phyloP scores from a whole-genome alignment of 305 asterid genomes.

The Striga hermonthica region DNA sequence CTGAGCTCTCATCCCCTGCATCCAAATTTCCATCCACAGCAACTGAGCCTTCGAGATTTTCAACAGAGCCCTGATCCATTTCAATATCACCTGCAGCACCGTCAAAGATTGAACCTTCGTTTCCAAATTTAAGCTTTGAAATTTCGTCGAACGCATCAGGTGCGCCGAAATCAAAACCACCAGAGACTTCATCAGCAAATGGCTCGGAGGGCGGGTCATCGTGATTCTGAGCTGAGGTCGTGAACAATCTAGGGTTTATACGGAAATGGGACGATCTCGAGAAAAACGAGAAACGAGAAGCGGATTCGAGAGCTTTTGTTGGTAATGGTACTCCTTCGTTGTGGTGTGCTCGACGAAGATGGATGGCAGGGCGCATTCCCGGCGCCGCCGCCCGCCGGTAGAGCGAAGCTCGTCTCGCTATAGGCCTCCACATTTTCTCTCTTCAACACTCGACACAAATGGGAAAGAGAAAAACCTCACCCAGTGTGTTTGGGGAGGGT shows the following conservation, averaged over 20 bases:
- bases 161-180: slow-evolving; percentile 36
- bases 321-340: slow-evolving; percentile 23
- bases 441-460: slow-evolving; percentile 23
- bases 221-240: slow-evolving; percentile 38
- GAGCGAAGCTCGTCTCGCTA: slow-evolving; percentile 38
- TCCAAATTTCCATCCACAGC: slow-evolving; percentile 25
- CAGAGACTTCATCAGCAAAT: slow-evolving; percentile 24
- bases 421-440: slow-evolving; percentile 44
- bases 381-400: slow-evolving; percentile 33
- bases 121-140: slow-evolving; percentile 30
- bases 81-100: slow-evolving; percentile 30
- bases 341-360: slow-evolving; percentile 33
- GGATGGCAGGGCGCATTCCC: slow-evolving; percentile 23
- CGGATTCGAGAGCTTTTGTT: slow-evolving; percentile 30
- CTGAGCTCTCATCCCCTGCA: slow-evolving; percentile 34
- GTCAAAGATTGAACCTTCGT: slow-evolving; percentile 31
- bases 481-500: neutral
- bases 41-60: slow-evolving; percentile 24
- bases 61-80: slow-evolving; percentile 27
- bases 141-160: slow-evolving; percentile 34
- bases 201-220: slow-evolving; percentile 37
- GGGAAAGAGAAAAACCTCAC: slow-evolving; percentile 33
- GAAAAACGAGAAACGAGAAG: slow-evolving; percentile 35
- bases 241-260: slow-evolving; percentile 39
- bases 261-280: slow-evolving; percentile 29